Evolutionary conservation across 202 grass and related monocot genomes (phyloP).

Genomic region (Panicum virgatum): DNA sequence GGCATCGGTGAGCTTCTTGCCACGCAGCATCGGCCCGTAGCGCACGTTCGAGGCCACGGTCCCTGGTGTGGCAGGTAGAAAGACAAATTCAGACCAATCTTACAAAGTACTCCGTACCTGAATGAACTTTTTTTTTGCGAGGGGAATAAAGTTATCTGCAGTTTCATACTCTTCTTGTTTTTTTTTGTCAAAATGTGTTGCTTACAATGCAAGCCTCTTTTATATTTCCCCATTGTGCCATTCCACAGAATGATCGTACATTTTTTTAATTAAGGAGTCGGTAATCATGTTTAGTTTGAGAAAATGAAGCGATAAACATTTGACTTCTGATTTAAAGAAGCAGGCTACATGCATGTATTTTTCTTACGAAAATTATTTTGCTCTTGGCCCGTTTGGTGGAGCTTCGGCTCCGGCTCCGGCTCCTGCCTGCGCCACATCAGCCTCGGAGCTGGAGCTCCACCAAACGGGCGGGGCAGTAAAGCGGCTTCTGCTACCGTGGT

Average conservation of each 20-base stretch:
- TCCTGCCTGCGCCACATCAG: too few species aligned
- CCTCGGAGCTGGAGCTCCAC: too few species aligned
- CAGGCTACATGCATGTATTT: too few species aligned
- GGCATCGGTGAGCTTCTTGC: conserved; percentile 70
- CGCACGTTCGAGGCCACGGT: conserved; percentile 77
- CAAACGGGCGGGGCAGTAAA: too few species aligned
- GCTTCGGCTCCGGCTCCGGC: too few species aligned
- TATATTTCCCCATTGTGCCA: background rate
- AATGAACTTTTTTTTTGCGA: background rate
- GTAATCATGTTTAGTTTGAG: background rate
- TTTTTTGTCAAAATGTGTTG: background rate
- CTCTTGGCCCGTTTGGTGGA: too few species aligned
- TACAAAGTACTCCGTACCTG: background rate
- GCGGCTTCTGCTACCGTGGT: too few species aligned
- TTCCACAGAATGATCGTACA: background rate
- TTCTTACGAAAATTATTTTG: too few species aligned
- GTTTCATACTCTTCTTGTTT: background rate
- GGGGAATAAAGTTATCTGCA: background rate
- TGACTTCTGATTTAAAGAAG: too few species aligned
- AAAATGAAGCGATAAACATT: too few species aligned
- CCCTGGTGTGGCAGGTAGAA: conserved; percentile 37
- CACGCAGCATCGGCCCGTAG: conserved; percentile 73
- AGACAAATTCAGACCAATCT: background rate
- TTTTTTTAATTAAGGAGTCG: background rate
- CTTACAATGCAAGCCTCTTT: too few species aligned